Conservation (phyloP, 805 yeast species). For the Metschnikowia gruessii region DNA sequence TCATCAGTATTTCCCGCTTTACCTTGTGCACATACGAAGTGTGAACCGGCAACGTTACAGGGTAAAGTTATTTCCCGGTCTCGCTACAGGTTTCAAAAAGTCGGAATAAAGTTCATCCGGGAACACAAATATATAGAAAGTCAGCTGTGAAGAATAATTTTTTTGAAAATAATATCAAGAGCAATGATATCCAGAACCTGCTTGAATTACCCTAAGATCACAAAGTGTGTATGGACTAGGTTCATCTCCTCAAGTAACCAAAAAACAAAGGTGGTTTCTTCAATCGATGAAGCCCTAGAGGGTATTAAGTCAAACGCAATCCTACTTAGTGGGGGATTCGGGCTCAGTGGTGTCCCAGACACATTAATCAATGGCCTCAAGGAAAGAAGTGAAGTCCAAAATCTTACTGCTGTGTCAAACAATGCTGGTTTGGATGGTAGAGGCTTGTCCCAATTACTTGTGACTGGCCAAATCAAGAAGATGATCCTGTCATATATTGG, state of each 20-base stretch:
- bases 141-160: background rate
- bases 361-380: slow-evolving; percentile 40
- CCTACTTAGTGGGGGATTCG: slow-evolving; percentile 49
- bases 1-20: too few relatives aligned
- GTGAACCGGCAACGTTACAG: background rate
- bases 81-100: background rate
- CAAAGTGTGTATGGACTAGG: background rate
- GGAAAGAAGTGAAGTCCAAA: slow-evolving; percentile 29
- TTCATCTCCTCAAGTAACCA: background rate
- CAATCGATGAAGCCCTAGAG: slow-evolving; percentile 30
- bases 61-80: background rate
- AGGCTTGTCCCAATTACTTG: slow-evolving; percentile 42
- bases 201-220: background rate
- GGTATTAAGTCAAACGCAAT: slow-evolving; percentile 30
- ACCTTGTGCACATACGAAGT: too few relatives aligned
- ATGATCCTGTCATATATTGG: slow-evolving; percentile 50
- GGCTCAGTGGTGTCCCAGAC: slow-evolving; percentile 47
- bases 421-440: slow-evolving; percentile 47
- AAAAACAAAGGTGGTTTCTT: slow-evolving; percentile 20
- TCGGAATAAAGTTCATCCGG: background rate
- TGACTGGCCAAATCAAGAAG: slow-evolving; percentile 41
- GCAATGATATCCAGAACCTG: background rate
- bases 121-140: background rate
- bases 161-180: background rate
- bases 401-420: slow-evolving; percentile 46